Evolutionary conservation across 2,329 filamentous ascomycete species (phyloP), one percentile per base, ranked within the genome.

Genomic region (Calonectria crousiana): DNA sequence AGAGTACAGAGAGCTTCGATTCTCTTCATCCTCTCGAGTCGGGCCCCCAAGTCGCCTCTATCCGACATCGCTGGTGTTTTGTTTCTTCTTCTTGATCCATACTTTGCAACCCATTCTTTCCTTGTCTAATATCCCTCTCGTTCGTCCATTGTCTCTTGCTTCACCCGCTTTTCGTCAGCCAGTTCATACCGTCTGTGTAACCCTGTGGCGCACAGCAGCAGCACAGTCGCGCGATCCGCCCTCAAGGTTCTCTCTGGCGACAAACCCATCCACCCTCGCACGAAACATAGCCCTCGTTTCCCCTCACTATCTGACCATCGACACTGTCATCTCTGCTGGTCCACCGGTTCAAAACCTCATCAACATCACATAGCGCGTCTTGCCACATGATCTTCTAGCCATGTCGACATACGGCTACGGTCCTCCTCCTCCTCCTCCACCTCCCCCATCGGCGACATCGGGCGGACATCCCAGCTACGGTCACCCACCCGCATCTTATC

Each of bases 371-470:
- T 13, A 32, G 23, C 44, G 38, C 68, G 5, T 68, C 32, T n/a
- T 14, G 6, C 69, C 64, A 28, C 28, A 70, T 49, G 49, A 70
- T 26, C 47, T 49, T n/a, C 20, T 66, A 65, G 28, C 36, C 65
- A 90, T 90, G 88, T 85, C 88, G 28, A 82, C 83, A 38, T 90
- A 90, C 84, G 88, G 86, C 68, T 90, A 90, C 84, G 89, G 86
- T n/a, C 89, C 88, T 28, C 88, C 89, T 70, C 89, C 89, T 16
- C 88, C 89, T 23, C 86, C 88, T 6, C 88, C 32, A 34, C 32
- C 89, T 41, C 85, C 88, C 18, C 87, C 81, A 49, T 65, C 60
- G 53, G 79, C 83, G 49, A 74, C 80, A 9, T 79, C 82, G 36
- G 76, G 80, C 56, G 79, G 81, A 70, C 82, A 83, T 47, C 77